Base-by-base conservation (phyloP, 306 rosid genomes). In the Lathyrus tuberosus region DNA sequence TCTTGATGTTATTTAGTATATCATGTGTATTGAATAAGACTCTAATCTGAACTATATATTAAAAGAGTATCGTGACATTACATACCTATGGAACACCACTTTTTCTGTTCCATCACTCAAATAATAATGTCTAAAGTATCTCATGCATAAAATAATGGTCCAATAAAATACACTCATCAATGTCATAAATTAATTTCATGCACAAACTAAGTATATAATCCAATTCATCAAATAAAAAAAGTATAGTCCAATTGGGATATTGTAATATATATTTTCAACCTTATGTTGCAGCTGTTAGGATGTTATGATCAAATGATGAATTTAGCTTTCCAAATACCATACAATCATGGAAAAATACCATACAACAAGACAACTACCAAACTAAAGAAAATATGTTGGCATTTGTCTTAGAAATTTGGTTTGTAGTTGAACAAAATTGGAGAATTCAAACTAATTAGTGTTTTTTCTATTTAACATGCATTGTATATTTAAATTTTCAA, bases 251-350 rank as follows among this genome's bases (percentile, higher is more conserved):
- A 57, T 70, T 70, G 44, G 57, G 70, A 82, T 75, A 63, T 76
- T 71, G 76, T 76, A 69, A 75, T 2, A 70, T 65, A 74, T 75
- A 44, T 64, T 71, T 54, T 75, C 78, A 74, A 72, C 75, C 70
- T 84, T 74, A 68, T 87, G 79, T 67, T 82, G 79, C 7, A 79
- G 86, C 71, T 44, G n/a, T n/a, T n/a, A n/a, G n/a, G 91, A 82
- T 77, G 94, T 68, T 73, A 74, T 84, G 71, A 80, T 84, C 89
- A 73, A 56, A 37, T 77, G 79, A 73, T 82, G 81, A 80, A 81
- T 75, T 76, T 78, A 83, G 44, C 73, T 62, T 68, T 78, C 77
- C 52, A 49, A 79, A 80, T 46, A 82, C 77, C 72, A 65, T 75
- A 72, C 84, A 69, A 63, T 67, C 56, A 43, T 60, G 56, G 72